Conservation (phyloP, 1,139 yeast species). For the Candida tropicalis region DNA sequence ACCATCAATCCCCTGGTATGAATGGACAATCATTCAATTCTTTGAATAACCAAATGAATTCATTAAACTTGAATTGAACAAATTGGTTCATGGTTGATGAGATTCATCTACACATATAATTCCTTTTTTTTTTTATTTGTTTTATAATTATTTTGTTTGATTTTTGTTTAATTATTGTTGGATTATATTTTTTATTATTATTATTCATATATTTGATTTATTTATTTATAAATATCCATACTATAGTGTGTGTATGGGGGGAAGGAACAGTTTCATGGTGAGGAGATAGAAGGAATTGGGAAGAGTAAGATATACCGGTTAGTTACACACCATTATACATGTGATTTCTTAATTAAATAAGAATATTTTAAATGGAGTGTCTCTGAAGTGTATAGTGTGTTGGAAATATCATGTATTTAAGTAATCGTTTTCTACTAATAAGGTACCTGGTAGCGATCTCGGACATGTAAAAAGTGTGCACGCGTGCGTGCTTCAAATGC, state of each 20-base stretch:
- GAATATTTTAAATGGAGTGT: neutral
- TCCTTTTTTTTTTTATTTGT: constrained; percentile 6
- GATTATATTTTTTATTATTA: neutral
- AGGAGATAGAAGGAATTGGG: neutral
- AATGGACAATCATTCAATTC: constrained; percentile 18
- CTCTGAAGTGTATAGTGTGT: neutral
- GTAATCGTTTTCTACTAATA: too few species aligned
- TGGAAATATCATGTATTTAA: neutral
- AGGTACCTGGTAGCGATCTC: neutral
- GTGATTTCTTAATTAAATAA: neutral
- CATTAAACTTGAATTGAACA: constrained; percentile 41
- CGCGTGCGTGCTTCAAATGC: neutral
- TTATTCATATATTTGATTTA: neutral
- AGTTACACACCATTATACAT: neutral
- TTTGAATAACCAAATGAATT: constrained; percentile 34
- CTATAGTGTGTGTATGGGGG: neutral
- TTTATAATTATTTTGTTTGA: neutral
- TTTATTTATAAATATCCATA: neutral
- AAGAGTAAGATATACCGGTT: neutral
- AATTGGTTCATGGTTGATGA: too few species aligned
- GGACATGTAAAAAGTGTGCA: neutral
- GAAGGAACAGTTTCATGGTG: neutral
- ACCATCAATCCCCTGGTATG: constrained; percentile 7
- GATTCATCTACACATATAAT: constrained; percentile 8
- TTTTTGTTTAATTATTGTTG: neutral